Evolutionary conservation across 495 filamentous ascomycete genomes (phyloP).

Genomic region (Letharia lupina): DNA sequence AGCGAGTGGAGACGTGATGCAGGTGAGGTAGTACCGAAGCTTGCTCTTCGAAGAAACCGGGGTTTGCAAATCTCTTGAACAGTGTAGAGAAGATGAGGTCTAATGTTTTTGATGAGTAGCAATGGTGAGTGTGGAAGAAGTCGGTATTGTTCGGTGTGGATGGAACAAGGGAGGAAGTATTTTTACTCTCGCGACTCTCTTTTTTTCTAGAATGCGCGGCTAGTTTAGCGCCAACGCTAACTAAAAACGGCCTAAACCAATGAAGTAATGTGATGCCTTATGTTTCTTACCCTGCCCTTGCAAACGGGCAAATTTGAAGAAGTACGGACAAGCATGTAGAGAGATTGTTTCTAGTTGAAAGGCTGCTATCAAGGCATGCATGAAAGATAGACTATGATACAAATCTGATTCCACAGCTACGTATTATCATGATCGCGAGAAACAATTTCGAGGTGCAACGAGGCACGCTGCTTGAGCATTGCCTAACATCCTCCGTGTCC

Average conservation of each 20-base stretch:
- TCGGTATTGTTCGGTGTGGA: conserved; percentile 13
- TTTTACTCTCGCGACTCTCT: conserved; percentile 10
- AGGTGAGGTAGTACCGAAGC: neutral
- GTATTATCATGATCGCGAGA: neutral
- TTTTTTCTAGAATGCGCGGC: conserved; percentile 7
- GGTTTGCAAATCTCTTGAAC: neutral
- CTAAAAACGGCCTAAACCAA: neutral
- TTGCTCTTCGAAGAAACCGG: neutral
- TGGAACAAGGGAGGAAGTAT: neutral
- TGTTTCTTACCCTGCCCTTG: too few relatives aligned
- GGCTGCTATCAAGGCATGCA: neutral
- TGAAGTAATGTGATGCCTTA: too few relatives aligned
- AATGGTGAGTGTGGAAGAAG: neutral
- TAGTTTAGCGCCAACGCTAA: conserved; percentile 12
- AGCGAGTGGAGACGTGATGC: conserved; percentile 14
- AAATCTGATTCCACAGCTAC: neutral
- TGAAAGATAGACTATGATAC: neutral
- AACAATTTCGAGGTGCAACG: neutral
- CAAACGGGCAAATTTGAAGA: neutral
- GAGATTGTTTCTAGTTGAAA: neutral
- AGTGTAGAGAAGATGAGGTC: neutral
- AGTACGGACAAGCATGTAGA: neutral
- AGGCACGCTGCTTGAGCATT: neutral
- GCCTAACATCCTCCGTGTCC: neutral
- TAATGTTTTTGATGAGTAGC: neutral